Conservation (phyloP, 768 basidiomycete species). For the Naganishia friedmannii region DNA sequence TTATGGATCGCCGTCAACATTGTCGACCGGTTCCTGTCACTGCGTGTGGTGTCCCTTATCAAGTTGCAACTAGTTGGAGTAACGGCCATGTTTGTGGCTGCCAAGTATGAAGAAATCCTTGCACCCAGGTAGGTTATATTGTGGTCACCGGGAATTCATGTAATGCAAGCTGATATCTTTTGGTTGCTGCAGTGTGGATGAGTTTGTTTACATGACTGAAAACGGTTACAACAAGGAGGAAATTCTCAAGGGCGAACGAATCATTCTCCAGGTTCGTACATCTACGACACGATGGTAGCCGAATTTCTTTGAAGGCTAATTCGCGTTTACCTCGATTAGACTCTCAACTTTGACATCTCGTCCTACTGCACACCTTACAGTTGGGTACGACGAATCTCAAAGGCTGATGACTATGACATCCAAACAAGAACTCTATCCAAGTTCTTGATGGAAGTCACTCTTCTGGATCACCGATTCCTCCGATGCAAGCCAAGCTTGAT, state of each 20-base stretch:
- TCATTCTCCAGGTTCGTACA: conserved; percentile 70
- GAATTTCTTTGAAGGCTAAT: background rate
- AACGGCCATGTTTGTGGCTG: conserved; percentile 97
- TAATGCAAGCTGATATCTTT: background rate
- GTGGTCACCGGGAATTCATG: background rate
- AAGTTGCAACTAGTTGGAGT: conserved; percentile 96
- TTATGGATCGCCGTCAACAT: conserved; percentile 99
- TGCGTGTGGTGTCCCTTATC: conserved; percentile 78
- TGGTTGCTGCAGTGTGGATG: conserved; percentile 63
- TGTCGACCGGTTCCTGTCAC: conserved; percentile 84
- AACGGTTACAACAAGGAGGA: conserved; percentile 90
- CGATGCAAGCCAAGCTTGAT: conserved; percentile 88
- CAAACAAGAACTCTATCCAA: conserved; percentile 96
- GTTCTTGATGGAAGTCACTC: conserved; percentile 92
- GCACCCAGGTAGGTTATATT: conserved; percentile 65
- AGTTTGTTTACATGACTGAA: conserved; percentile 98
- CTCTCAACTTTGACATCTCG: conserved; percentile 89
- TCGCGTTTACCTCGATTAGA: conserved; percentile 51
- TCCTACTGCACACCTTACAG: conserved; percentile 98
- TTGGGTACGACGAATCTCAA: conserved; percentile 98
- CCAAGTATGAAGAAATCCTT: conserved; percentile 98
- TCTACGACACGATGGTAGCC: background rate
- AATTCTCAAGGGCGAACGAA: conserved; percentile 95
- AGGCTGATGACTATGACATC: conserved; percentile 97
- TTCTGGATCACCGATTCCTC: conserved; percentile 88